These are phyloP conservation scores for Colletotrichum musicola DNA, from an alignment of 2,329 filamentous ascomycete genomes.

Conservation along the genomic window DNA sequence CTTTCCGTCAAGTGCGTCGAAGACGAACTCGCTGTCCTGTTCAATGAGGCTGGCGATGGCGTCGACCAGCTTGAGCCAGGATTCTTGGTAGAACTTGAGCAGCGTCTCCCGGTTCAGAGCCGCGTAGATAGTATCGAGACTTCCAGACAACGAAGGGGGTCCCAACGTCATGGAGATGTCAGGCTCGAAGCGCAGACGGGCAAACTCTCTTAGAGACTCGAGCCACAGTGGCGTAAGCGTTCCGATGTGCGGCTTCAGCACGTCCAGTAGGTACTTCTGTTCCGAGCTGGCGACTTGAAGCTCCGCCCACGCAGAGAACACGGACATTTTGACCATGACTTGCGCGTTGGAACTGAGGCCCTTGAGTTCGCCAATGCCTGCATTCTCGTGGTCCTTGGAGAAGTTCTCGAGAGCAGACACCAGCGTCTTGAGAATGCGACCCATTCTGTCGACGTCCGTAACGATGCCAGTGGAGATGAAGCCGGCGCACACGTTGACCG, in stretches of 20 bases:
- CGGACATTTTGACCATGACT: conserved; percentile 98
- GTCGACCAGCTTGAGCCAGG: conserved; percentile 96
- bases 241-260: conserved; percentile 90
- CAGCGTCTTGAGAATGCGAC: conserved; percentile 93
- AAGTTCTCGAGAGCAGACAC: conserved; percentile 94
- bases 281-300: conserved; percentile 95
- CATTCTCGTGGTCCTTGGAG: conserved; percentile 82
- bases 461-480: conserved; percentile 98
- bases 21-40: conserved; percentile 97
- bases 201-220: conserved; percentile 92
- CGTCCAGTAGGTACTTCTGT: conserved; percentile 88
- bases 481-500: conserved; percentile 96
- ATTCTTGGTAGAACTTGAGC: conserved; percentile 95
- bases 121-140: conserved; percentile 93
- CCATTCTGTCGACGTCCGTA: conserved; percentile 98
- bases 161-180: conserved; percentile 94
- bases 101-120: conserved; percentile 94
- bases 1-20: conserved; percentile 94
- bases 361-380: conserved; percentile 91
- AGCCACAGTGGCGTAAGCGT: conserved; percentile 94
- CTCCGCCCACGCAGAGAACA: conserved; percentile 97
- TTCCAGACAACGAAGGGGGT: conserved; percentile 83
- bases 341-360: conserved; percentile 95
- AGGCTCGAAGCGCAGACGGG: conserved; percentile 92
- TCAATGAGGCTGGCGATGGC: conserved; percentile 97